Base-by-base conservation (phyloP, 2,329 filamentous ascomycete genomes). In the Metarhizium album region DNA sequence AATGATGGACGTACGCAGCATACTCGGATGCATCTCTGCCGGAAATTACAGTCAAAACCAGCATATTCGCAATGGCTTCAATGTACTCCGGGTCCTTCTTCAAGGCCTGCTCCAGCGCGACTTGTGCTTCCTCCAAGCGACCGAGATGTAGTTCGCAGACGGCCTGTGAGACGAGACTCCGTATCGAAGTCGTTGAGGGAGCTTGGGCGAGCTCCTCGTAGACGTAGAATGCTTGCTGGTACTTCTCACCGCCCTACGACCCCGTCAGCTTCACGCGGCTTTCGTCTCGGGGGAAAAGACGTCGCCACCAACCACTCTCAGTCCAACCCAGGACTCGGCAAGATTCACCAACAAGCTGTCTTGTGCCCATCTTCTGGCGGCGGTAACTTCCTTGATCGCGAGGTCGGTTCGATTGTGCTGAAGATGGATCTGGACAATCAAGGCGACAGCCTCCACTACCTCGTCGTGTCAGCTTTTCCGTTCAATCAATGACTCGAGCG, bases 141-240 rank as follows among this genome's bases (percentile, higher is more conserved):
- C 90, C 90, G 27, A 97, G 82, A 64, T 97, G 93, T 49, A 97
- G 73, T 68, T 98, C 91, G 23, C 88, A 86, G 24, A 97, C 82
- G 24, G 90, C 91, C 71, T 97, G 93, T 20, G 88, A 84, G 54
- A 95, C 82, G 50, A 96, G 79, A 18, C 82, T 86, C 58, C 83
- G 76, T 48, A 84, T 76, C 16, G 87, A 87, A 46, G 88, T 83
- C 18, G 87, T 90, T 31, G 87, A 83, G 2, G 90, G 85, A 27
- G 87, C 84, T 64, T 95, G 88, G 4, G 93, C 91, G 46, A 97
- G 80, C 69, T 98, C 93, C 70, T 97, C 91, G 63, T 89, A 97
- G 54, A 97, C 91, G 74, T 98, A 97, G 70, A 95, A 97, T 18
- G 91, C 85, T 64, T 93, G 87, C 64, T 97, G 93, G 70, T 97